These are phyloP conservation scores for Pouteria glomerata DNA, from an alignment of 148 eudicot genomes.

Conservation along the genomic window DNA sequence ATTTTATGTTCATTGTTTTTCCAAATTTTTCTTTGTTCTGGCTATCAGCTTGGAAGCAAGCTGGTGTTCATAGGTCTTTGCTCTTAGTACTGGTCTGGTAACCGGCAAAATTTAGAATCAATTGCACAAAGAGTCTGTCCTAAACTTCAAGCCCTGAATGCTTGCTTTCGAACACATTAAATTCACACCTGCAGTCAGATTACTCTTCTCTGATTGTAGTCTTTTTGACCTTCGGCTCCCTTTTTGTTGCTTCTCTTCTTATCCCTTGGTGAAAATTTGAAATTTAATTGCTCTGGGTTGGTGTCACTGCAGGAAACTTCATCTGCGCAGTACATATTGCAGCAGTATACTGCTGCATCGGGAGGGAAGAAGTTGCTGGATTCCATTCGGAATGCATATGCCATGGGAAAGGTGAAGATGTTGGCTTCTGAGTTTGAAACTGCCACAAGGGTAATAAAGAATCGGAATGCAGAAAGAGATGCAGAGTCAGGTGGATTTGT, in stretches of 20 bases:
- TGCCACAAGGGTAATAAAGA: slow-evolving; percentile 32
- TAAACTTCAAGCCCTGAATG: not conserved
- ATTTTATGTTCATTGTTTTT: not conserved
- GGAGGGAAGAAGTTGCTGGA: slow-evolving; percentile 46
- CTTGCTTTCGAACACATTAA: too few species aligned
- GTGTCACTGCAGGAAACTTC: slow-evolving; percentile 41
- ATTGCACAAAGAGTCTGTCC: not conserved
- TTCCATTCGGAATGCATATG: slow-evolving; percentile 42
- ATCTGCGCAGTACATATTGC: slow-evolving; percentile 54
- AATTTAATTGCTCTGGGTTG: not conserved
- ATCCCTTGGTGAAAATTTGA: not conserved
- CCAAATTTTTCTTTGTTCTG: not conserved
- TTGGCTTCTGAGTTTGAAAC: slow-evolving; percentile 46
- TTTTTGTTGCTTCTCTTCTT: not conserved
- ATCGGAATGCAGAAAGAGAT: slow-evolving; percentile 27
- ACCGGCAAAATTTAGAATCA: not conserved
- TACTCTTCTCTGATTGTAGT: not conserved
- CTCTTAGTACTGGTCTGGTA: not conserved
- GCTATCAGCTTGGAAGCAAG: too few species aligned
- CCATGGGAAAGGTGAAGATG: slow-evolving; percentile 54
- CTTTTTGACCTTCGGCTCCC: not conserved
- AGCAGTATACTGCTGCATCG: slow-evolving; percentile 55
- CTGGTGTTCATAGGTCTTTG: too few species aligned
- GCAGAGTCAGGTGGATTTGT: slow-evolving; percentile 55
- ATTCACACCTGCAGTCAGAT: too few species aligned